Percentiles rank a stretch among this genome's conserved stretches.
phyloP scores from a whole-genome alignment of 1,139 yeast species.

The Schwanniomyces etchellsii region DNA sequence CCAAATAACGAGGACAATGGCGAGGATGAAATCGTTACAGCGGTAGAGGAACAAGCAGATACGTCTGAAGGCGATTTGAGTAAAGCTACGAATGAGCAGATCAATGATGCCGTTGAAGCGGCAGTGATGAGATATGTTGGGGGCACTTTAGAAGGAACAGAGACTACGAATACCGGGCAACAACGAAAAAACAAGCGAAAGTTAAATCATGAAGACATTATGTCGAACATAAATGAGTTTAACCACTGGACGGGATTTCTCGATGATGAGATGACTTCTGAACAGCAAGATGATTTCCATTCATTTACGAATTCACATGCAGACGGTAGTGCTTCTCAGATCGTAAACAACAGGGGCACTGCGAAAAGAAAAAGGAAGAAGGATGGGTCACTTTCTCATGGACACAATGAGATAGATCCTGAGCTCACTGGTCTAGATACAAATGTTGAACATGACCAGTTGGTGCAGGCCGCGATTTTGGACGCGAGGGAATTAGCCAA shows the following conservation, averaged over 20 bases:
- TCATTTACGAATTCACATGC: constrained; percentile 4
- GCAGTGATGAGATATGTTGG: constrained; percentile 72
- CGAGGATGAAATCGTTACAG: constrained; percentile 5
- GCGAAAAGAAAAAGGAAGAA: constrained; percentile 10
- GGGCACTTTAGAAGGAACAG: constrained; percentile 39
- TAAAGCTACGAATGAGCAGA: constrained; percentile 28
- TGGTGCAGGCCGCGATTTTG: constrained; percentile 62
- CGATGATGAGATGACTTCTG: constrained; percentile 29
- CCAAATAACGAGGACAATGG: constrained; percentile 7
- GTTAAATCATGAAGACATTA: constrained; percentile 24
- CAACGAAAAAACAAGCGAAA: constrained; percentile 12
- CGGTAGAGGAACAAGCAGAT: constrained; percentile 6
- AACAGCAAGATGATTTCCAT: constrained; percentile 8
- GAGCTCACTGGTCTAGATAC: constrained; percentile 48
- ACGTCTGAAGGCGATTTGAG: constrained; percentile 15
- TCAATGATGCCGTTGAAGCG: constrained; percentile 59
- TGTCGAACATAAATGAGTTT: constrained; percentile 35
- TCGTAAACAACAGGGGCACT: constrained; percentile 2
- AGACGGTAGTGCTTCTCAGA: constrained; percentile 3
- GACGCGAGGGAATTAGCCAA: constrained; percentile 63
- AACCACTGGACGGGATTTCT: constrained; percentile 52
- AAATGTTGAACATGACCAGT: constrained; percentile 48
- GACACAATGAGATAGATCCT: constrained; percentile 50
- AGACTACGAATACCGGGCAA: constrained; percentile 7
- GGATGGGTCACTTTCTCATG: constrained; percentile 6